These are phyloP conservation scores for Cryptococcus sp. DNA, from an alignment of 1,284 basidiomycete species.

Conservation along the genomic window DNA sequence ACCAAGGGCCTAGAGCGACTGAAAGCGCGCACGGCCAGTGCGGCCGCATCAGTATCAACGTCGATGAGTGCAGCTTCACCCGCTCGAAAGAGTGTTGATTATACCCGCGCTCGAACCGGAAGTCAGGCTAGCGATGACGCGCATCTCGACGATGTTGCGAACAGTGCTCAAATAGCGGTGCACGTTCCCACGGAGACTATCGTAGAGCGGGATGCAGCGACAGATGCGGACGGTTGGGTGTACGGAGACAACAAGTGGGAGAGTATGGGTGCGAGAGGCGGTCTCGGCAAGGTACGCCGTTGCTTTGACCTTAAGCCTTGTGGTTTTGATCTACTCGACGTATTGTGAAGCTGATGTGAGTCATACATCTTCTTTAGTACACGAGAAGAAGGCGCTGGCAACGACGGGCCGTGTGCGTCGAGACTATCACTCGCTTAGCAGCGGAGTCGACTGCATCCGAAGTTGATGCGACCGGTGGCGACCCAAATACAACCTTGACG, in stretches of 20 bases:
- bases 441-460: constrained; percentile 3
- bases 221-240: constrained; percentile 88
- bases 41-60: not conserved
- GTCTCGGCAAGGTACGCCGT: constrained; percentile 71
- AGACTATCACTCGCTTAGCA: constrained; percentile 62
- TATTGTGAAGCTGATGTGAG: not conserved
- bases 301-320: not conserved
- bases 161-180: constrained; percentile 1
- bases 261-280: constrained; percentile 68
- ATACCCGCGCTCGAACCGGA: constrained; percentile 22
- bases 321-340: not conserved
- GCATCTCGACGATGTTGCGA: constrained; percentile 1
- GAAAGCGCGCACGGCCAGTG: constrained; percentile 38
- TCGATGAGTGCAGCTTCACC: constrained; percentile 7
- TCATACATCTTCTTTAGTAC: constrained; percentile 62
- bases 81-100: constrained; percentile 24
- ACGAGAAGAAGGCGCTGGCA: constrained; percentile 82
- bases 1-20: constrained; percentile 53
- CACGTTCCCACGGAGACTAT: constrained; percentile 27
- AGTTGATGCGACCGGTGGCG: not conserved
- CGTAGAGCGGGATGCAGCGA: constrained; percentile 54
- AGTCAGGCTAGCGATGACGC: constrained; percentile 36
- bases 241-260: constrained; percentile 98
- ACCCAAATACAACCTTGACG: no score
- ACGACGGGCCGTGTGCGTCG: constrained; percentile 72